Base-by-base conservation (phyloP, 768 basidiomycete species). In the Leccinellum rugosiceps region DNA sequence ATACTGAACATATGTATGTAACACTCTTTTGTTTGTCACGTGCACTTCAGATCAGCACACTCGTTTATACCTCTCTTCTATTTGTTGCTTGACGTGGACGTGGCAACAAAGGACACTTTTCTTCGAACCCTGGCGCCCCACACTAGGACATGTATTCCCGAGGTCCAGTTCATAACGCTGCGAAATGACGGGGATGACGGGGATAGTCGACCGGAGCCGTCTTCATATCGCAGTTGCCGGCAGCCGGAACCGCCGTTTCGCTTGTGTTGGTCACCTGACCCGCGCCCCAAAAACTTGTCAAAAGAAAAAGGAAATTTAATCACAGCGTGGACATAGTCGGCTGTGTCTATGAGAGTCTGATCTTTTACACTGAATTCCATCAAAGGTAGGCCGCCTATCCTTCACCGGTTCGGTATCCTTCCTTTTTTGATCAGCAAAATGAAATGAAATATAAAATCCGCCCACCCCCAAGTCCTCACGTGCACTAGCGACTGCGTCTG, bases 1-100 rank as follows among this genome's bases (percentile, higher is more conserved):
- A 70, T 61, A 63, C 58, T 65, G 72, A 63, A 74, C 69, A 73
- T 64, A 67, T 72, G 71, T 72, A 74, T 72, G 71, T 72, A 72
- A 56, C 72, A 65, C 58, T 67, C 66, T 50, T 58, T 73, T 71
- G 70, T 68, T 58, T 58, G 60, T 72, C 63, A 60, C 62, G 57
- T 58, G 57, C 65, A 62, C 52, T 52, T 60, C 62, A 34, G 52
- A 43, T 57, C 46, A 55, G 55, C 58, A 61, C 67, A 25, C 60
- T 63, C 71, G 46, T 70, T 73, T 53, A 56, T 50, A 62, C 63
- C 62, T 53, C 56, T 10, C 10, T 47, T 25, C 23, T 47, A 61
- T 52, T 58, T 63, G 58, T 66, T 66, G 64, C 63, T 64, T 61
- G 63, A 61, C 44, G 52, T 60, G 71, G 61, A 72, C 59, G 59